A percentile compares a stretch with the other conserved stretches of the same genome.
Conservation (phyloP, 805 yeast genomes). For the Barnettozyma pratensis region DNA sequence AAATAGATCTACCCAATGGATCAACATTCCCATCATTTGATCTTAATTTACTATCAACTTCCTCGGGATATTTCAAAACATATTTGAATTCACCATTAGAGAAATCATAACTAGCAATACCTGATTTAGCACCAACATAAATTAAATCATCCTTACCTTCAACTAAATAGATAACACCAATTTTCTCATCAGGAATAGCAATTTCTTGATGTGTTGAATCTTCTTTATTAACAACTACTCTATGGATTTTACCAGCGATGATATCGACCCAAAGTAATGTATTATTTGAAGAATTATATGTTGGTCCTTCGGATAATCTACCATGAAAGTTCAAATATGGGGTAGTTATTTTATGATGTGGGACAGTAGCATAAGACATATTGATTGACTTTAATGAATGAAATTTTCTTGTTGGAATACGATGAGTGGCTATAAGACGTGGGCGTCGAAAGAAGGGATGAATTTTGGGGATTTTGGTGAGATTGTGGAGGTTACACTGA, state of each 20-base stretch:
- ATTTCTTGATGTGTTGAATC: slow-evolving; percentile 34
- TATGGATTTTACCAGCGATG: slow-evolving; percentile 31
- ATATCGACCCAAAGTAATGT: slow-evolving; percentile 42
- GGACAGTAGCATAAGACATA: slow-evolving; percentile 2
- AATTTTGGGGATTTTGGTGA: too few relatives aligned
- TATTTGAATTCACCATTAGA: slow-evolving; percentile 32
- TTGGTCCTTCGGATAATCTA: slow-evolving; percentile 62
- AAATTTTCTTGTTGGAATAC: too few relatives aligned
- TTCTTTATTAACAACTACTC: slow-evolving; percentile 21
- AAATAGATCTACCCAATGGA: slow-evolving; percentile 61
- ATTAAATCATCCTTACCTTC: slow-evolving; percentile 38
- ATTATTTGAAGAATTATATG: slow-evolving; percentile 52
- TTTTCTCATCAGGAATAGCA: slow-evolving; percentile 34
- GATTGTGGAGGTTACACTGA: not conserved
- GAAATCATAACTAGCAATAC: slow-evolving; percentile 55
- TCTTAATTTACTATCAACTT: slow-evolving; percentile 35
- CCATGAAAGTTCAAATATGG: slow-evolving; percentile 20
- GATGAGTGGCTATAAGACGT: too few relatives aligned
- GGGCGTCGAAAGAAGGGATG: too few relatives aligned
- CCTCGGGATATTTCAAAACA: slow-evolving; percentile 31
- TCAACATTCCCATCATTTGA: slow-evolving; percentile 85
- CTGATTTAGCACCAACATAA: slow-evolving; percentile 58
- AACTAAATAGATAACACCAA: slow-evolving; percentile 75
- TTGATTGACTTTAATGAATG: too few relatives aligned
- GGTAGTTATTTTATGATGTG: slow-evolving; percentile 1